A percentile compares a stretch with the other conserved stretches of the same genome.
Conservation (phyloP, 108 stramenopile genomes). For the Cyclotella cryptica region DNA sequence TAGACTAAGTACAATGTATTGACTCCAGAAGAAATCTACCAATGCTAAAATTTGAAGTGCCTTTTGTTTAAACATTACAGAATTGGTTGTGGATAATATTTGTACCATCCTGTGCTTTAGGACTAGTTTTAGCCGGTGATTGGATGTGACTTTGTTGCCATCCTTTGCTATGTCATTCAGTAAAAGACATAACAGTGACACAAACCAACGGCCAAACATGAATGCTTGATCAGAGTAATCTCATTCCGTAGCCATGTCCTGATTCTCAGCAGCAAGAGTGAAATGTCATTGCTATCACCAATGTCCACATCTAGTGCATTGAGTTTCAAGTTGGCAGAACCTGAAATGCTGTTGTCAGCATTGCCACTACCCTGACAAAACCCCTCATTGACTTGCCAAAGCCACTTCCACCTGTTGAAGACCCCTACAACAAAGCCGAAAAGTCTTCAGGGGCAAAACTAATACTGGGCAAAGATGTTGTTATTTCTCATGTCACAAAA, state of each 20-base stretch:
- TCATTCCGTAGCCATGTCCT: conserved; percentile 24
- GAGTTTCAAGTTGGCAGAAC: conserved; percentile 33
- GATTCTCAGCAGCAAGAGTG: conserved; percentile 5
- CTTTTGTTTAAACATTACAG: conserved; percentile 17
- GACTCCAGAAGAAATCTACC: conserved; percentile 47
- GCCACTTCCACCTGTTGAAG: too few relatives aligned
- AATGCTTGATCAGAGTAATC: conserved; percentile 36
- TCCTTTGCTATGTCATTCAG: conserved; percentile 16
- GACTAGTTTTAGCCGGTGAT: conserved; percentile 32
- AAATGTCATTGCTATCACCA: neutral
- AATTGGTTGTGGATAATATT: conserved; percentile 40
- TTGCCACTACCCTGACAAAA: too few relatives aligned
- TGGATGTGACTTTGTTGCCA: conserved; percentile 6
- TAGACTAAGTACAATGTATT: conserved; percentile 24
- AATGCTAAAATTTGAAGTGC: conserved; percentile 37
- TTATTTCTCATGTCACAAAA: too few relatives aligned
- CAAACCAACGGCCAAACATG: conserved; percentile 46
- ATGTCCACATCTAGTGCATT: conserved; percentile 7
- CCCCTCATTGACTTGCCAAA: too few relatives aligned
- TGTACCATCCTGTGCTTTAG: conserved; percentile 32
- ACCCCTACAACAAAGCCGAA: too few relatives aligned
- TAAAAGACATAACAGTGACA: conserved; percentile 27
- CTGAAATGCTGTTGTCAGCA: conserved; percentile 29
- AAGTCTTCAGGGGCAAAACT: too few relatives aligned
- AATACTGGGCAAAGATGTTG: too few relatives aligned